phyloP scores from a whole-genome alignment of 2,329 filamentous ascomycete genomes.

The Trichoderma simmonsii region DNA sequence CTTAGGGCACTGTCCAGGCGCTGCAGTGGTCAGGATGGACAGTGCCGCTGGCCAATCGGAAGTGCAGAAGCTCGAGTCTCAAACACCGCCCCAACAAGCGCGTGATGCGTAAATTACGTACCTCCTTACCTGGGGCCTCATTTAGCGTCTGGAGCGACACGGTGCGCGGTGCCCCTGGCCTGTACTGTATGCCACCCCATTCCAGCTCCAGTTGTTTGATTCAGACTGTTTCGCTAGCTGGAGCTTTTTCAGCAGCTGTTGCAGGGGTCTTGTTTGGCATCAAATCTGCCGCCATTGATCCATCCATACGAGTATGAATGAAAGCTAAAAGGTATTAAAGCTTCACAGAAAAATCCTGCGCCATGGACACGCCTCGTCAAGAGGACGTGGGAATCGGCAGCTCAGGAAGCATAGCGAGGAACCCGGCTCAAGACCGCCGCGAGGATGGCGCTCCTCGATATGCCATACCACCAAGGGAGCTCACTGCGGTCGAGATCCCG shows the following conservation, averaged over 20 bases:
- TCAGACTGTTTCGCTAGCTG: background rate
- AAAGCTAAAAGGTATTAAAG: background rate
- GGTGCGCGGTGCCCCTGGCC: background rate
- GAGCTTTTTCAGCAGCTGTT: constrained; percentile 4
- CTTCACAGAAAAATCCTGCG: background rate
- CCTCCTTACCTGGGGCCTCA: constrained; percentile 4
- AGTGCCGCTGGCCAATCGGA: constrained; percentile 4
- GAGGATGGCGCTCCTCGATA: constrained; percentile 34
- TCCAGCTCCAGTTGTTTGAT: constrained; percentile 1
- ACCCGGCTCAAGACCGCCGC: background rate
- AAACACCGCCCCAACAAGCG: constrained; percentile 11
- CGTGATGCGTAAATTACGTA: constrained; percentile 21
- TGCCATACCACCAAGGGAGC: constrained; percentile 32
- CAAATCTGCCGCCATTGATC: background rate
- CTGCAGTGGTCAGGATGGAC: background rate
- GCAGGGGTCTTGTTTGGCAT: constrained; percentile 4
- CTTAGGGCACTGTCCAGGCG: background rate
- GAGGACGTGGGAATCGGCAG: background rate
- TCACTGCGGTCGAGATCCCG: constrained; percentile 43
- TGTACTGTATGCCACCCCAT: background rate
- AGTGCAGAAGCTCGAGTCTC: background rate
- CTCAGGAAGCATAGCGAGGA: constrained; percentile 1
- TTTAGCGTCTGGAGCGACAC: constrained; percentile 5
- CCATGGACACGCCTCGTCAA: background rate
- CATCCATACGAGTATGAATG: background rate